phyloP scores from a whole-genome alignment of 176 grass and related monocot species.

The Zizania latifolia region DNA sequence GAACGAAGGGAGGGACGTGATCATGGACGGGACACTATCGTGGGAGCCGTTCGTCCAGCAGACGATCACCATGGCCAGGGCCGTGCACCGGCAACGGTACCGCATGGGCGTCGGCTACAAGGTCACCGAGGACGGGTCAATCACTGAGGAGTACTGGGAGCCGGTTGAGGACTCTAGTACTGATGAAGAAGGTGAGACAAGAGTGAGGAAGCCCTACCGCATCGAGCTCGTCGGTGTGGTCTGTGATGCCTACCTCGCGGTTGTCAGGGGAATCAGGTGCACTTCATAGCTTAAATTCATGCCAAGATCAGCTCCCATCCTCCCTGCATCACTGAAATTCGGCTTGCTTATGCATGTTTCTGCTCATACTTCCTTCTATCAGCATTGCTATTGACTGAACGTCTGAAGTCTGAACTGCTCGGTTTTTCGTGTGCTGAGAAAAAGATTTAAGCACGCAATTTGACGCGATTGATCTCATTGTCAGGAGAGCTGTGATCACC shows the following conservation, averaged over 20 bases:
- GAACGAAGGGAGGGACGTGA: slow-evolving; percentile 88
- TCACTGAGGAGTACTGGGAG: slow-evolving; percentile 88
- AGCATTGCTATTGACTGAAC: background rate
- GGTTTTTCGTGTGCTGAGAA: background rate
- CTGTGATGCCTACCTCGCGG: slow-evolving; percentile 75
- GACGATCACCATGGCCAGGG: slow-evolving; percentile 74
- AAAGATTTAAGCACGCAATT: background rate
- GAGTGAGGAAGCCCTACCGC: slow-evolving; percentile 65
- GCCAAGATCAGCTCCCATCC: too few relatives aligned
- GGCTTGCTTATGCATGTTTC: background rate
- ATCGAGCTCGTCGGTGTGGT: slow-evolving; percentile 83
- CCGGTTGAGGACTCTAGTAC: slow-evolving; percentile 21
- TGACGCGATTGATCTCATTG: background rate
- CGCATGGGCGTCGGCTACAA: slow-evolving; percentile 90
- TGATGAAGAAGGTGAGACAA: background rate
- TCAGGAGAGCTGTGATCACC: slow-evolving; percentile 66
- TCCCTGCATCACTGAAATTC: background rate
- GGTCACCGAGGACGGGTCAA: slow-evolving; percentile 55
- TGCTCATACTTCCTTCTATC: background rate
- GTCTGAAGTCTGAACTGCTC: too few relatives aligned
- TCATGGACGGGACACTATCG: slow-evolving; percentile 90
- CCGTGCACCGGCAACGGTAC: slow-evolving; percentile 72
- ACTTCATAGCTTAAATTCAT: background rate
- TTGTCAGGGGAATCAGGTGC: slow-evolving; percentile 85
- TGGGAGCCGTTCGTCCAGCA: slow-evolving; percentile 90